Evolutionary conservation across 768 basidiomycete genomes (phyloP), one percentile per base, ranked within the genome.

Genomic region (Cytidiella melzeri): DNA sequence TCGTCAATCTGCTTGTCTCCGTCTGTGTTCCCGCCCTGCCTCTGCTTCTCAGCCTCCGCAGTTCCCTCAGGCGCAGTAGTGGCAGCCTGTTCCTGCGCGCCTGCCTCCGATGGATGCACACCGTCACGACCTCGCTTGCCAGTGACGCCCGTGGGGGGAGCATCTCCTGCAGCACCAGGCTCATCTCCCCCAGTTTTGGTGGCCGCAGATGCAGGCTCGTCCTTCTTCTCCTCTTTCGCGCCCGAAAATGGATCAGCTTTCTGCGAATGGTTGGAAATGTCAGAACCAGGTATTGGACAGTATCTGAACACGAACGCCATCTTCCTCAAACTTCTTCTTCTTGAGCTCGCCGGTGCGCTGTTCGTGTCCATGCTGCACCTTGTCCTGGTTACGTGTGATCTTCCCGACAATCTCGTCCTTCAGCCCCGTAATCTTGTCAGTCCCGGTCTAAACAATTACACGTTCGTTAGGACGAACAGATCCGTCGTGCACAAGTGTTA

Each of bases 321-420:
- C 66, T 45, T 60, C 59, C 44, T 64, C 64, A 28, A 57, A 48
- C 57, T 73, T 56, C 55, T 61, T 69, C 44, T 55, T 60, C 66
- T 69, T 68, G 53, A 71, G 50, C 48, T 69, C 68, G 27, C 75
- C 75, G 0, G 68, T 69, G 56, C 64, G 66, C 45, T 61, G 61
- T 23, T 73, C 66, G 30, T 54, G 63, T 1, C 74, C 74, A 30
- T 65, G 65, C 56, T 72, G 55, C 3, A 62, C 67, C 18, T 70
- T 45, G 6, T 68, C 67, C 2, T 64, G 69, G 42, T 71, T 66
- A 26, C 56, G 53, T 40, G 59, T 55, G 13, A 74, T 48, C 59
- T 69, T 73, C 15, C 73, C 73, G 47, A 64, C 66, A 50, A 70
- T 18, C 52, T 72, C 63, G 40, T 74, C 71, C 44, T 64, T 66